Conservation (phyloP, 108 stramenopile species). For the Pseudonitzschia pungens region DNA sequence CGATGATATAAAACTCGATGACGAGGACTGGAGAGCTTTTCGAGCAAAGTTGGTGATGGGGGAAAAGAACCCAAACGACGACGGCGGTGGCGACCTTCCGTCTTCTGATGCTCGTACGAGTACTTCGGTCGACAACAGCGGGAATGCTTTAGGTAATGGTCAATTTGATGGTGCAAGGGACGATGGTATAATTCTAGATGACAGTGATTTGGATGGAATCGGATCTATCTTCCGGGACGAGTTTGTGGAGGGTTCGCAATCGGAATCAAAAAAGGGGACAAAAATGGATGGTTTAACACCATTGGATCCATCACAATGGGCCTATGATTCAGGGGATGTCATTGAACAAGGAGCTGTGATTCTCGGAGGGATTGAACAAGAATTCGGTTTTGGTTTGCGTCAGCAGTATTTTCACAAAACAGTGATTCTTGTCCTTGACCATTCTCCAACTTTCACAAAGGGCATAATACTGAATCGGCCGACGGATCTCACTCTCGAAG, state of each 20-base stretch:
- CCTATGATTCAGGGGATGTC: conserved; percentile 77
- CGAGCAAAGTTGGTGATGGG: conserved; percentile 80
- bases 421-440: conserved; percentile 67
- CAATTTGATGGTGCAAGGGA: background rate
- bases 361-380: conserved; percentile 79
- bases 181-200: background rate
- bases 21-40: conserved; percentile 77
- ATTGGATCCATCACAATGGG: conserved; percentile 70
- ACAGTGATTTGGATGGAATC: conserved; percentile 73
- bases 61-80: conserved; percentile 22
- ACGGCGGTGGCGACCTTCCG: background rate
- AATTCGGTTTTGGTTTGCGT: conserved; percentile 73
- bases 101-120: background rate
- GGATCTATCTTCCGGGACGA: conserved; percentile 54
- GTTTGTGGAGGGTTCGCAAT: conserved; percentile 1
- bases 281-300: conserved; percentile 40
- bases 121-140: background rate
- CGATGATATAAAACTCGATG: conserved; percentile 27
- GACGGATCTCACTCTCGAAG: conserved; percentile 52
- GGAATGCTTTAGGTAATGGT: background rate
- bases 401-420: conserved; percentile 87
- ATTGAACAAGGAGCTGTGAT: conserved; percentile 85
- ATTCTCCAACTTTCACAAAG: conserved; percentile 64
- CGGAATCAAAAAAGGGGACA: background rate
- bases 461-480: conserved; percentile 86